Base-by-base conservation (phyloP, 805 yeast species). In the Lipomyces orientalis region DNA sequence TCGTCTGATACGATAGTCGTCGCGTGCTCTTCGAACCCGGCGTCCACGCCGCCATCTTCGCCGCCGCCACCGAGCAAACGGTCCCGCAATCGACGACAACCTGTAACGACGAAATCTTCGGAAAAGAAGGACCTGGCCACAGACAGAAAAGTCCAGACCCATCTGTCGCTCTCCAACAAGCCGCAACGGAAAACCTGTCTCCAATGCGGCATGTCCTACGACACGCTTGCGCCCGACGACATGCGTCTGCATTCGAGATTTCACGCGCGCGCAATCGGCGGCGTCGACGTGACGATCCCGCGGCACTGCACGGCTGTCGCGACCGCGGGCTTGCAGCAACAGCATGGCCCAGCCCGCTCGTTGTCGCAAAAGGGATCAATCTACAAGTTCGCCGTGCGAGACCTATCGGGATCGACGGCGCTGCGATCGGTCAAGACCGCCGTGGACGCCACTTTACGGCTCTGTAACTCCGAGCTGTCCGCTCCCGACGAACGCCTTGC, bases 161-260 rank as follows among this genome's bases (percentile, higher is more conserved):
- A 63, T 14, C 61, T 74, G 25, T 54, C 66, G 1, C 65, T 69
- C 14, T 64, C 71, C 16, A 54, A 68, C n/a, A 67, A 64, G 14
- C 64, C 67, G 14, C 62, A 64, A 9, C 69, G 69, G 4, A 69
- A 58, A 10, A 81, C 85, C 0, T 87, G 90, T 72, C 67, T 75
- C 6, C 74, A 74, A 51, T 87, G 90, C 76, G 83, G 84, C 10
- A 86, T 87, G 88, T 79, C 87, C 14, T 87, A 83, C 72, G 71
- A 78, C 49, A 75, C 79, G 2, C 79, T 80, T 62, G 68, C 84
- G 6, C 73, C 76, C 14, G 73, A 76, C 31, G 90, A 87, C 66
- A 72, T 68, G 33, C 73, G 75, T n/a, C 52, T 81, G 31, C 90
- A 87, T 68, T 71, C 76, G 2, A 80, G 77, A 71, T 84, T 85